A percentile compares a stretch with the other conserved stretches of the same genome.
Conservation (phyloP, 441 rosid genomes). For the Arabidopsis hybrid region DNA sequence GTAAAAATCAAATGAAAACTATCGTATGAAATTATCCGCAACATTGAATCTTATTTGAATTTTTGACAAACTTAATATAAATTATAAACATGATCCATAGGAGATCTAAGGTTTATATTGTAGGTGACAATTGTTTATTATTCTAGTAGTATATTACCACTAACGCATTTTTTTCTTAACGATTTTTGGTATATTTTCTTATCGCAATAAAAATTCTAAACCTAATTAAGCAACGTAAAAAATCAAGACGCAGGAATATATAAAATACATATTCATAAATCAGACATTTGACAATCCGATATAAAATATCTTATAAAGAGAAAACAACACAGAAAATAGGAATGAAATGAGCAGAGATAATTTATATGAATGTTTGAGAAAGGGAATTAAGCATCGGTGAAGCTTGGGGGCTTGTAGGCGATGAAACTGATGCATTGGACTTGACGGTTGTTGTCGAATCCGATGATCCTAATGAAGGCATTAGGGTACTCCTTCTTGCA, state of each 20-base stretch:
- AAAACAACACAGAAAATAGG: slow-evolving; percentile 20
- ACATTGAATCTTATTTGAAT: slow-evolving; percentile 2
- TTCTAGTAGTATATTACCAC: not conserved
- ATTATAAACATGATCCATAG: not conserved
- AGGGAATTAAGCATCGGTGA: slow-evolving; percentile 32
- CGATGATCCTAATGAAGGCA: slow-evolving; percentile 56
- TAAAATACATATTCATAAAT: slow-evolving; percentile 39
- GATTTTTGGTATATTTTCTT: not conserved
- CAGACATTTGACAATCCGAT: slow-evolving; percentile 40
- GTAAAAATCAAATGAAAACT: slow-evolving; percentile 20
- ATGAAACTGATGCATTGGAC: slow-evolving; percentile 86
- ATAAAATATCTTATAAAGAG: slow-evolving; percentile 31
- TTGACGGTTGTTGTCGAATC: slow-evolving; percentile 76
- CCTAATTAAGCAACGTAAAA: not conserved
- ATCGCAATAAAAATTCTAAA: not conserved
- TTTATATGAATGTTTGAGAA: slow-evolving; percentile 13
- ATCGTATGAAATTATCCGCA: not conserved
- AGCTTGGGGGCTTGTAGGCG: slow-evolving; percentile 62
- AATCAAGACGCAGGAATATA: slow-evolving; percentile 19
- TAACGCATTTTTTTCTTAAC: not conserved
- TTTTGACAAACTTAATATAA: not conserved
- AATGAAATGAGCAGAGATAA: slow-evolving; percentile 30
- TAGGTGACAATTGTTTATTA: not conserved
- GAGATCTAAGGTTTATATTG: not conserved
- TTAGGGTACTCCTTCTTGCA: slow-evolving; percentile 53